These are phyloP conservation scores for Metschnikowia koreensis DNA, from an alignment of 805 yeast genomes.

Conservation along the genomic window DNA sequence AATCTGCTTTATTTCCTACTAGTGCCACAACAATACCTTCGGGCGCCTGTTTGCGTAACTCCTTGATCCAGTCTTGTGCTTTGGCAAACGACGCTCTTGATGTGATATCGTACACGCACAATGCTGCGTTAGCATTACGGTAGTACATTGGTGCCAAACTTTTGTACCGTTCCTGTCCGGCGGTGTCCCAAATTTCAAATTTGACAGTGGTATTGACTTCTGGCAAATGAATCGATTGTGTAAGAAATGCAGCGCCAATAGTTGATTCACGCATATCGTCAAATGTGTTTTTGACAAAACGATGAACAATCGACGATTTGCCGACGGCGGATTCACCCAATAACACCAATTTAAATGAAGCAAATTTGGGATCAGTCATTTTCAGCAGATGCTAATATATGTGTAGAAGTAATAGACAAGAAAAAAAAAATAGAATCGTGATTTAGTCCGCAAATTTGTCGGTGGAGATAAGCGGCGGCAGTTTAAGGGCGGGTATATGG, in stretches of 20 bases:
- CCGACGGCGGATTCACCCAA: conserved; percentile 99
- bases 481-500: neutral
- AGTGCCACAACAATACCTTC: conserved; percentile 88
- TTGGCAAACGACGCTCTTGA: conserved; percentile 92
- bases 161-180: conserved; percentile 97
- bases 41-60: conserved; percentile 92
- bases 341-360: conserved; percentile 84
- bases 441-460: neutral
- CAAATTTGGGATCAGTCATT: conserved; percentile 19
- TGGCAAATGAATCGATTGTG: conserved; percentile 85
- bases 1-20: conserved; percentile 89
- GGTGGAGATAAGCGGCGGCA: neutral
- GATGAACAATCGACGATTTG: conserved; percentile 84
- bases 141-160: conserved; percentile 96
- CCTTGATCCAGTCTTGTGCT: conserved; percentile 98
- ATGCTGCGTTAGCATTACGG: conserved; percentile 95
- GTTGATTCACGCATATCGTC: conserved; percentile 98
- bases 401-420: too few relatives aligned
- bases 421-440: neutral
- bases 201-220: conserved; percentile 74
- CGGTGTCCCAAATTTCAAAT: conserved; percentile 95
- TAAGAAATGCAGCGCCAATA: conserved; percentile 95
- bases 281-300: conserved; percentile 93
- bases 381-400: neutral
- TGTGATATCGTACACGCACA: conserved; percentile 93